Evolutionary conservation across 1,139 yeast species (phyloP).

Genomic region (Yamadazyma siamensis): DNA sequence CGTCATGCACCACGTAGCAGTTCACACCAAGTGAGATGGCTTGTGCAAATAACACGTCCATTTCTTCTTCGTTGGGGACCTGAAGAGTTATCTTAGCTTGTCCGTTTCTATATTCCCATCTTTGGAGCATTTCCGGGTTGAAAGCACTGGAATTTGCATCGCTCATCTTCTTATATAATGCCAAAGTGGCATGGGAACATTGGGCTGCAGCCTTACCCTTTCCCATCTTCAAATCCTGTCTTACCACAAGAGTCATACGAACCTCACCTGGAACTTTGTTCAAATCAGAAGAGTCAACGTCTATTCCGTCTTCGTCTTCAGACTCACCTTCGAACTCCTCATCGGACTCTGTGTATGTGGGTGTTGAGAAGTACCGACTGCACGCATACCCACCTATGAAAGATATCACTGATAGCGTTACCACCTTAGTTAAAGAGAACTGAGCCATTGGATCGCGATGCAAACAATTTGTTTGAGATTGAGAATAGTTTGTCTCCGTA

Average conservation of each 20-base stretch:
- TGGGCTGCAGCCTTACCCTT: slow-evolving; percentile 98
- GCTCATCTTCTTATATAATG: slow-evolving; percentile 72
- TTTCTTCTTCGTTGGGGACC: slow-evolving; percentile 67
- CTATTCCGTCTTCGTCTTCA: slow-evolving; percentile 41
- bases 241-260: slow-evolving; percentile 81
- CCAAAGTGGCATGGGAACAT: slow-evolving; percentile 95
- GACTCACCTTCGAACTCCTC: slow-evolving; percentile 11
- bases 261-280: slow-evolving; percentile 75
- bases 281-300: slow-evolving; percentile 53
- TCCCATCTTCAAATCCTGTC: slow-evolving; percentile 88
- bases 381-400: no score
- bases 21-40: slow-evolving; percentile 81
- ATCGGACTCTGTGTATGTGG: background rate
- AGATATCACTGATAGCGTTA: no score
- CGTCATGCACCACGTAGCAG: slow-evolving; percentile 83
- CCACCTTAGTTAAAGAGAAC: no score
- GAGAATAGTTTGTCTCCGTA: no score
- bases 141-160: slow-evolving; percentile 51
- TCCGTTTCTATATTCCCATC: slow-evolving; percentile 79
- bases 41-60: slow-evolving; percentile 74
- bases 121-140: slow-evolving; percentile 55
- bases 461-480: no score
- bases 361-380: no score
- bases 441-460: no score
- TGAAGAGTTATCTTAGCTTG: slow-evolving; percentile 95